Evolutionary conservation across 2,329 filamentous ascomycete species (phyloP), one percentile per base, ranked within the genome.

Genomic region (Periglandula ipomoeae): DNA sequence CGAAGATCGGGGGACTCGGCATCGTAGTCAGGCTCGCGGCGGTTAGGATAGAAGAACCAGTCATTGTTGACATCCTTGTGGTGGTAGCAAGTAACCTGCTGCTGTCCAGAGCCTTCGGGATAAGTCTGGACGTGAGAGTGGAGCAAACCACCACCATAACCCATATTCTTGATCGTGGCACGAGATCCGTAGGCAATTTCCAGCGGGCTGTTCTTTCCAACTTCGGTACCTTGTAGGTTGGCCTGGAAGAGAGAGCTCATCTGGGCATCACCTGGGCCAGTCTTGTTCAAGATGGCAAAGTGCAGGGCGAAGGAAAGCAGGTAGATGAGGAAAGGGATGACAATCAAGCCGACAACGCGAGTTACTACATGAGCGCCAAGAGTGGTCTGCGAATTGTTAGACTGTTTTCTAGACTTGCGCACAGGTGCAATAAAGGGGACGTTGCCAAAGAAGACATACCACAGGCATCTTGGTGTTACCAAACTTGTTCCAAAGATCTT

Each of bases 31-130:
- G 77, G 70, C 51, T 95, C 80, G 47, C 75, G 70, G 54, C 94
- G 87, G 71, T 91, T 95, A 23, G 93, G 93, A 67, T 96, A 96
- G 70, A 98, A 90, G 71, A 94, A 95, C 93, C 93, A 98, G 67
- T 98, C 93, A 66, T 98, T 98, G 79, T 98, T 98, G 66, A 91
- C 79, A 74, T 98, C 93, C 68, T 98, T 98, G 76, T 98, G 93
- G 70, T 98, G 93, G 70, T 98, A 98, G 75, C 94, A 98, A 54
- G 93, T 98, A 53, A 98, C 84, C 67, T 98, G 93, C 69, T 98
- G 94, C 70, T 98, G 93, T 46, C 72, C 73, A 34, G 93, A 97
- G 27, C 91, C 93, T 63, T 96, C 90, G 0, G 91, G 91, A 65
- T 89, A 97, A 8, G 89, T 96, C 70, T 97, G 91, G 53, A 96